Evolutionary conservation across 192 early-diverging fungal species (phyloP).

Genomic region (Coemansia sp.): DNA sequence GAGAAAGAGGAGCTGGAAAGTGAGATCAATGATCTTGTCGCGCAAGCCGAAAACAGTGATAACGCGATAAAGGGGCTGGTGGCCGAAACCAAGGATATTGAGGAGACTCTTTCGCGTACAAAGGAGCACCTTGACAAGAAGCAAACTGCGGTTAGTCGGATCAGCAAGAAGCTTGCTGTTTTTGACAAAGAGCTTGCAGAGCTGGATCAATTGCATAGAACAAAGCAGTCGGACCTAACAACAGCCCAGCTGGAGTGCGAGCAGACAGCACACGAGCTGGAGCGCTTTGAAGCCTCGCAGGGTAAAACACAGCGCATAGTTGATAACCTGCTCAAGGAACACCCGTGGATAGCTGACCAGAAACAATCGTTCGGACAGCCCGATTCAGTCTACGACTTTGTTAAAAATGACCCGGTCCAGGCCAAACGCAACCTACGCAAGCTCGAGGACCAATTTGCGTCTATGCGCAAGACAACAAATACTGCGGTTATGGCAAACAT

Average conservation of each 20-base stretch:
- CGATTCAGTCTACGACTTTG: constrained; percentile 85
- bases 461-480: constrained; percentile 85
- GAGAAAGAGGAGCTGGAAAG: constrained; percentile 54
- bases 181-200: constrained; percentile 81
- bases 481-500: constrained; percentile 95
- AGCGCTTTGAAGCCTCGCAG: constrained; percentile 68
- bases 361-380: constrained; percentile 87
- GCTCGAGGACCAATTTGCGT: constrained; percentile 75
- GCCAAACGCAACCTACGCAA: constrained; percentile 74
- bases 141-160: constrained; percentile 61
- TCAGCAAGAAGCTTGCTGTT: constrained; percentile 67
- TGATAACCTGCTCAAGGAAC: constrained; percentile 55
- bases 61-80: constrained; percentile 50
- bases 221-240: constrained; percentile 66
- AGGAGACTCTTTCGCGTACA: constrained; percentile 47
- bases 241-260: constrained; percentile 80
- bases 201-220: constrained; percentile 67
- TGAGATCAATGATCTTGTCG: constrained; percentile 35
- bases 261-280: constrained; percentile 77
- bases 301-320: constrained; percentile 54
- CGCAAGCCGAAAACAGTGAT: constrained; percentile 34
- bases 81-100: constrained; percentile 54
- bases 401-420: constrained; percentile 71
- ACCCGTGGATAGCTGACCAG: constrained; percentile 90
- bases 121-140: constrained; percentile 57